Percentiles rank a stretch among this genome's conserved stretches.
phyloP scores from a whole-genome alignment of 306 rosid species.

The Malus orientalis region DNA sequence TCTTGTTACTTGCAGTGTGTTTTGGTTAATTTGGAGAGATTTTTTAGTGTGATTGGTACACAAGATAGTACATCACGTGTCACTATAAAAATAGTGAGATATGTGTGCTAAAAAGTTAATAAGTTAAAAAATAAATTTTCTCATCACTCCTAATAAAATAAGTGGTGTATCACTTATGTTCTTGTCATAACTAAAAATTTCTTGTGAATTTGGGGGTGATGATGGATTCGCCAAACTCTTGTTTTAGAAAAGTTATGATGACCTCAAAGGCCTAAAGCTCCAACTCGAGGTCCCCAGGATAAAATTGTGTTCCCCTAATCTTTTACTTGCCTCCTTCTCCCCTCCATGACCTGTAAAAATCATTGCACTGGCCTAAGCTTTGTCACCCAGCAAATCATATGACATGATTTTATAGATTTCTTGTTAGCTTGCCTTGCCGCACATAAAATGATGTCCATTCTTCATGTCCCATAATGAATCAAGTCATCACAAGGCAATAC shows the following conservation, averaged over 20 bases:
- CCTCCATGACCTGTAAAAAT: slow-evolving; percentile 12
- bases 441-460: neutral
- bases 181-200: no score
- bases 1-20: slow-evolving; percentile 40
- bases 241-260: slow-evolving; percentile 26
- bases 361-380: slow-evolving; percentile 13
- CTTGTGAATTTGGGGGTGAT: slow-evolving; percentile 16
- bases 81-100: no score
- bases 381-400: slow-evolving; percentile 7
- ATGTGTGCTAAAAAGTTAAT: no score
- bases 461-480: neutral
- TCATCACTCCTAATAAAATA: no score
- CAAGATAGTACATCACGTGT: no score
- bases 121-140: no score
- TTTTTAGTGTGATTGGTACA: no score
- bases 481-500: neutral
- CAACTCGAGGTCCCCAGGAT: slow-evolving; percentile 3
- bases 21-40: neutral
- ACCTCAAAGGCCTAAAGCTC: slow-evolving; percentile 6
- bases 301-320: neutral
- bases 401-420: neutral
- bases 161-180: no score
- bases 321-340: neutral
- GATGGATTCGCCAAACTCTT: slow-evolving; percentile 27
- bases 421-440: neutral